Evolutionary conservation across 2,329 filamentous ascomycete species (phyloP), one percentile per base, ranked within the genome.

Genomic region (Fusarium armeniacum): DNA sequence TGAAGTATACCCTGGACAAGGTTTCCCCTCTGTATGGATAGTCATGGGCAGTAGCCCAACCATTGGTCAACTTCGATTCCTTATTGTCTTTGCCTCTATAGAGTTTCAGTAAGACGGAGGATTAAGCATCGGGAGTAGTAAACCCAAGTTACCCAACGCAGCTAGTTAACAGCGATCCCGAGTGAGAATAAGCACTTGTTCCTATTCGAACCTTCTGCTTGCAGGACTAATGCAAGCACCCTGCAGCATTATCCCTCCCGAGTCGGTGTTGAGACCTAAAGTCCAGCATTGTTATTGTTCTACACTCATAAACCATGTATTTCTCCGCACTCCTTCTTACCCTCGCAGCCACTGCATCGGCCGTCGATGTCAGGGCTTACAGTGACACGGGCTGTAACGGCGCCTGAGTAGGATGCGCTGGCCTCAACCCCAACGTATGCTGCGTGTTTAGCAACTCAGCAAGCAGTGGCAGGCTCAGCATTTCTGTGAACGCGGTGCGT

Each of bases 321-420:
- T 51, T 28, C 33, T 40, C 33, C 4, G 47, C 22, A 12, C 16
- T 40, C 15, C 13, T 51, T 8, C 13, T 51, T 2, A 24, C 33
- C 10, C 13, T 51, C 18, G 49, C 33, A 20, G 18, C 49, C n/a
- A 51, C 49, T 40, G 49, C 9, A 16, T 51, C 49, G 7, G 49
- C 49, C 9, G n/a, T 51, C 10, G 49, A 51, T 16, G 2, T 51
- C 0, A 28, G 49, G 24, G 49, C 33, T 16, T 40, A 18, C 11
- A 8, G 1, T 7, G 2, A 12, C 8, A 5, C 0, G 9, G 5
- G 5, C 13, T 51, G 47, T 12, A 2, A 28, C 1, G 47, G 47
- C 0, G 16, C 11, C 26, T 51, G 13, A 4, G 2, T 20, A 9
- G 49, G 16, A 18, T 51, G 49, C 33, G 49, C 13, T 0, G 24